Conservation (phyloP, 1,284 basidiomycete genomes). For the Boletus sp. region DNA sequence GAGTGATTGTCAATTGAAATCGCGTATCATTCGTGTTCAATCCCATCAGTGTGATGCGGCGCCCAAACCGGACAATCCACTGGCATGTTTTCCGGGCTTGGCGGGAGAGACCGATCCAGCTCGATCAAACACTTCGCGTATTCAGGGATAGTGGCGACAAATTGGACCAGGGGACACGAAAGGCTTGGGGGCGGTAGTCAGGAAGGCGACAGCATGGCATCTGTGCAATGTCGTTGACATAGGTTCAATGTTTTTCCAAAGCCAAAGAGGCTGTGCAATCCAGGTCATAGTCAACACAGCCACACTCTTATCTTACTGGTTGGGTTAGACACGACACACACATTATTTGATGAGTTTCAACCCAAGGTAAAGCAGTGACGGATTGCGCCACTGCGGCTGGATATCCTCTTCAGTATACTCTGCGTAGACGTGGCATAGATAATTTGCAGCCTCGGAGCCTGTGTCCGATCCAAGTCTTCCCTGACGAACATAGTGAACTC, state of each 20-base stretch:
- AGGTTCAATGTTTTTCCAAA: neutral
- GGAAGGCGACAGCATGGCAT: neutral
- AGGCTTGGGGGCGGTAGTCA: too few species aligned
- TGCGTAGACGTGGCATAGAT: neutral
- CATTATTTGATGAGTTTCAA: too few species aligned
- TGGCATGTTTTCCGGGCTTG: neutral
- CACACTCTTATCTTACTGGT: neutral
- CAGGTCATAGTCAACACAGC: too few species aligned
- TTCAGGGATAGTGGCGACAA: constrained; percentile 1
- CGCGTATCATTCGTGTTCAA: constrained; percentile 16
- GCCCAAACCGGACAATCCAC: constrained; percentile 1
- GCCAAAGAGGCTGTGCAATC: neutral
- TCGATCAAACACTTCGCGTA: constrained; percentile 24
- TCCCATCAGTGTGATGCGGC: constrained; percentile 16
- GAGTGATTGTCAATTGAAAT: constrained; percentile 16
- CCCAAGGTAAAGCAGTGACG: too few species aligned
- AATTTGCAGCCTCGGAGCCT: neutral
- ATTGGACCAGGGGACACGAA: neutral
- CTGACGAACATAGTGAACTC: neutral
- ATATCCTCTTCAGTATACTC: neutral
- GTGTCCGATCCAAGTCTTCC: neutral
- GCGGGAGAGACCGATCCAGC: constrained; percentile 14
- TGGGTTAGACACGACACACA: too few species aligned
- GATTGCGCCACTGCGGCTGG: neutral
- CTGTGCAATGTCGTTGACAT: neutral